Evolutionary conservation across 2,329 filamentous ascomycete genomes (phyloP).

Genomic region (Cladorrhinum sp.): DNA sequence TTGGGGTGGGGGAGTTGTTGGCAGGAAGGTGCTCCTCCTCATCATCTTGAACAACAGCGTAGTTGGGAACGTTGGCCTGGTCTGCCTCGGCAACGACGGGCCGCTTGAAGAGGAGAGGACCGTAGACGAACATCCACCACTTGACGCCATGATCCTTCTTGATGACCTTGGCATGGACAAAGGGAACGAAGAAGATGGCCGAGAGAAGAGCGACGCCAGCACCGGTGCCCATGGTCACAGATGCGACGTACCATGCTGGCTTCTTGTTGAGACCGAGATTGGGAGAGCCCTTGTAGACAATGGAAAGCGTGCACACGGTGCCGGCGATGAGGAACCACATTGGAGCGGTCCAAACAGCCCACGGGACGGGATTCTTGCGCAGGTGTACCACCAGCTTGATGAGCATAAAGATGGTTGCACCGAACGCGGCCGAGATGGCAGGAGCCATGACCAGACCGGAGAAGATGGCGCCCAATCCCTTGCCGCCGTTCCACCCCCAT

Average conservation of each 20-base stretch:
- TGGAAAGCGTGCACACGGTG: constrained; percentile 70
- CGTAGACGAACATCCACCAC: constrained; percentile 60
- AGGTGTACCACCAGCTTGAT: constrained; percentile 70
- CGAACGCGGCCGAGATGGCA: constrained; percentile 62
- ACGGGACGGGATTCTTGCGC: constrained; percentile 67
- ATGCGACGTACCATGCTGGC: constrained; percentile 63
- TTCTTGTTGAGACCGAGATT: constrained; percentile 63
- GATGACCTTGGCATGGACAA: constrained; percentile 62
- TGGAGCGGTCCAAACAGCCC: constrained; percentile 70
- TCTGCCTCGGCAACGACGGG: constrained; percentile 51
- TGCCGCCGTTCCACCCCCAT: constrained; percentile 68
- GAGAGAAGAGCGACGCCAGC: constrained; percentile 57
- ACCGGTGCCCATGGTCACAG: constrained; percentile 64
- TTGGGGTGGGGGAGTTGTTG: constrained; percentile 36
- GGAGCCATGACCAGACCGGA: constrained; percentile 70
- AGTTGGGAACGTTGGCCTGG: constrained; percentile 65
- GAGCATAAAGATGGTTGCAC: constrained; percentile 65
- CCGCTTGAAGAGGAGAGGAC: constrained; percentile 63
- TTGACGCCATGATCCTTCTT: constrained; percentile 64
- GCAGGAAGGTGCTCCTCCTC: constrained; percentile 44
- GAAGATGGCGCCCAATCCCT: constrained; percentile 70
- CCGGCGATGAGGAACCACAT: constrained; percentile 75
- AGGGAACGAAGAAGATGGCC: constrained; percentile 71
- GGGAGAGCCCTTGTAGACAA: constrained; percentile 79
- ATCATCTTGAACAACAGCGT: constrained; percentile 70